Base-by-base conservation (phyloP, 2,329 filamentous ascomycete genomes). In the Epichloe aotearoae region DNA sequence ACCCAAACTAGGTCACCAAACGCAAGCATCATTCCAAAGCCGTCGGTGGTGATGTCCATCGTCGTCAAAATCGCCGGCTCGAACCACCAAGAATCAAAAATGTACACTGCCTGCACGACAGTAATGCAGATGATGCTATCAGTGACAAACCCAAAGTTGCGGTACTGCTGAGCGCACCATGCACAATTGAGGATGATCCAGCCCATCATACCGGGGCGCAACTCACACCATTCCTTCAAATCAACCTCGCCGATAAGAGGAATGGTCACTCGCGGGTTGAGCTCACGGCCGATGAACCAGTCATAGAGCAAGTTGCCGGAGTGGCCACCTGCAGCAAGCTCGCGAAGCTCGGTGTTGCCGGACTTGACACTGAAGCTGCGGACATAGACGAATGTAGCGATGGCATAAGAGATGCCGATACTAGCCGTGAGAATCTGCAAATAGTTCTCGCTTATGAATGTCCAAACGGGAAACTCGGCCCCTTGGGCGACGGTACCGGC, bases 1-100 rank as follows among this genome's bases (percentile, higher is more conserved):
- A 96, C 79, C 91, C 91, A 97, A 54, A 86, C 86, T 5, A 96
- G 75, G 61, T 97, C 91, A 51, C 89, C 91, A 64, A 96, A 96
- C 2, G 87, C 75, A 36, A 97, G 76, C 91, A 97, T 97, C 72
- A 88, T 88, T 49, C 91, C 91, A 59, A 97, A 95, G 5, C 91
- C 91, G 60, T 97, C 91, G 41, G 83, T 87, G 48, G 84, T 95
- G 57, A 96, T 85, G 63, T 97, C 91, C 70, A 97, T 96, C 34
- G 89, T 96, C 1, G 90, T 96, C 56, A 96, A 72, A 55, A 96
- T 85, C 2, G 88, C 85, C 0, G 86, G 77, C 66, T 97, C 91
- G 77, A 91, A 93, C 73, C 83, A 89, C 56, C 88, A 80, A 7
- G 82, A 82, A 64, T 97, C 91, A 38, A 96, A 71, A 5, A 89